Conservation (phyloP, 73 alveolate genomes). For the Paramecium sexaurelia region DNA sequence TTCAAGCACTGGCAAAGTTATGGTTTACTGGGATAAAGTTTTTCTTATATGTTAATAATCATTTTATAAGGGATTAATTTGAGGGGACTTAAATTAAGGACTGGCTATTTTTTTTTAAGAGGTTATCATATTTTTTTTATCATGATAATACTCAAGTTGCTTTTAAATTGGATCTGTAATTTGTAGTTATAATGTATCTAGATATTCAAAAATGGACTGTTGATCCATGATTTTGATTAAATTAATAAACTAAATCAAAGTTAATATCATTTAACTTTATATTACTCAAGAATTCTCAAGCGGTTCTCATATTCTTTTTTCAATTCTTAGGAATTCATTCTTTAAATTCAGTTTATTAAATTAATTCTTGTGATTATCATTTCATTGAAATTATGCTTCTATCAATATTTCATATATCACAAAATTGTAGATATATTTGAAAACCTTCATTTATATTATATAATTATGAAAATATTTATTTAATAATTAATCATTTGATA, state of each 20-base stretch:
- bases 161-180: conserved; percentile 1
- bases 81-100: neutral
- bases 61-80: neutral
- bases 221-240: neutral
- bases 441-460: too few species aligned
- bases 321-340: neutral
- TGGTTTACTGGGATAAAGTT: neutral
- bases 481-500: too few species aligned
- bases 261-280: neutral
- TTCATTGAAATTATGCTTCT: neutral
- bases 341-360: neutral
- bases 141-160: neutral
- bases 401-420: neutral
- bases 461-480: too few species aligned
- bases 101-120: neutral
- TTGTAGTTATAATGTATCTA: neutral
- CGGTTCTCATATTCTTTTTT: neutral
- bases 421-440: too few species aligned
- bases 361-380: neutral
- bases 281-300: neutral
- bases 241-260: neutral
- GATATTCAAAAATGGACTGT: neutral
- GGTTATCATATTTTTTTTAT: neutral
- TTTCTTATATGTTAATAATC: neutral
- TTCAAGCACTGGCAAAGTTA: neutral